Percentiles rank a stretch among this genome's conserved stretches.
Conservation (phyloP, 1,284 basidiomycete species). For the Tilletia caries region DNA sequence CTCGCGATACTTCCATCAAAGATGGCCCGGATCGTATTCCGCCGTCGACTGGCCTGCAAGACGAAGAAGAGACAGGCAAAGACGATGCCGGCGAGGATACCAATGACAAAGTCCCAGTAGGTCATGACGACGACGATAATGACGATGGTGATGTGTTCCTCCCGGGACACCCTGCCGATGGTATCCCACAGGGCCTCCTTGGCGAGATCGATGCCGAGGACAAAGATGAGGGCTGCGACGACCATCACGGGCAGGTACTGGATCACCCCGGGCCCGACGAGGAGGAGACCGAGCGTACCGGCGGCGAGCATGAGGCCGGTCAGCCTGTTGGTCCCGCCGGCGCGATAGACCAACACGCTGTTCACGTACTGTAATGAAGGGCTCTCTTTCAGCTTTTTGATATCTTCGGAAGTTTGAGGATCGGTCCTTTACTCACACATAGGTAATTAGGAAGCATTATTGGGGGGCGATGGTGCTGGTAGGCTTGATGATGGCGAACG, state of each 20-base stretch:
- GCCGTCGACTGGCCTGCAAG: constrained; percentile 76
- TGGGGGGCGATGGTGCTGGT: no score
- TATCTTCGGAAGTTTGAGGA: no score
- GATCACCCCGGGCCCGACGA: constrained; percentile 69
- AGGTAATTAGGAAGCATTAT: background rate
- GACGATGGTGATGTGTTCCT: constrained; percentile 61
- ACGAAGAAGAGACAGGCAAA: constrained; percentile 95
- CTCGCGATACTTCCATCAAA: constrained; percentile 56
- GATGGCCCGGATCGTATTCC: constrained; percentile 44
- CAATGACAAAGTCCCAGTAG: constrained; percentile 71
- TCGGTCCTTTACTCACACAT: background rate
- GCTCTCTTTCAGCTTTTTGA: background rate
- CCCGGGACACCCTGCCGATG: constrained; percentile 67
- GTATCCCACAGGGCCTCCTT: constrained; percentile 96
- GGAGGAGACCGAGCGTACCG: constrained; percentile 70
- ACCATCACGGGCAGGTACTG: constrained; percentile 53
- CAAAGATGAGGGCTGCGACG: constrained; percentile 81
- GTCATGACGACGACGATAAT: constrained; percentile 67
- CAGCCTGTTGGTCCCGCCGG: constrained; percentile 80
- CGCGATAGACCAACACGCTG: constrained; percentile 70
- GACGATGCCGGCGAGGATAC: constrained; percentile 85
- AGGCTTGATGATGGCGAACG: no score
- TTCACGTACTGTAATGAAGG: constrained; percentile 39
- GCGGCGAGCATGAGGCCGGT: constrained; percentile 81
- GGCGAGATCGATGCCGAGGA: constrained; percentile 87